Evolutionary conservation across 331 rosid genomes (phyloP).

Genomic region (Phaseolus coccineus): DNA sequence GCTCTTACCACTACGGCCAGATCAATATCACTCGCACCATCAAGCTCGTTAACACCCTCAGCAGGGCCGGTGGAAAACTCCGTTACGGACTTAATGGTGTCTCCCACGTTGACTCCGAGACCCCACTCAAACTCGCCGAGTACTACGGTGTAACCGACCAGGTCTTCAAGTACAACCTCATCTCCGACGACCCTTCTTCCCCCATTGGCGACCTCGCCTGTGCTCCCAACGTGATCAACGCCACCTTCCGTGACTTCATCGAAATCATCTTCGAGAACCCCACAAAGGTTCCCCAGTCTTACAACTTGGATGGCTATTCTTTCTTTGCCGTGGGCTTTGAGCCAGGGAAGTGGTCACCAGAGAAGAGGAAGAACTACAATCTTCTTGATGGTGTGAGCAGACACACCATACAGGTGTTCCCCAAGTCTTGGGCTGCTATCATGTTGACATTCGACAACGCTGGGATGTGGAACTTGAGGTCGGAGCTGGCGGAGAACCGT

Average conservation of each 20-base stretch:
- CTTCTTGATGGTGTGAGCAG: constrained; percentile 80
- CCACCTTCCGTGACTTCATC: constrained; percentile 56
- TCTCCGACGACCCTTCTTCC: constrained; percentile 38
- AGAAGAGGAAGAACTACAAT: constrained; percentile 68
- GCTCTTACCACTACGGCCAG: constrained; percentile 78
- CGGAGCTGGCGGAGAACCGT: constrained; percentile 62
- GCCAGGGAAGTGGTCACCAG: constrained; percentile 78
- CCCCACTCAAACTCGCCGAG: constrained; percentile 85
- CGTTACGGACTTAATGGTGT: constrained; percentile 75
- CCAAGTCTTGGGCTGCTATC: constrained; percentile 81
- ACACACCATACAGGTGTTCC: constrained; percentile 78
- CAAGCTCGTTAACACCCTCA: constrained; percentile 55
- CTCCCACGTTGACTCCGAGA: constrained; percentile 66
- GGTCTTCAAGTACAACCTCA: constrained; percentile 59
- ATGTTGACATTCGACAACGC: constrained; percentile 56
- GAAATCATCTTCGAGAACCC: constrained; percentile 87
- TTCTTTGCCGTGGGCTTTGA: constrained; percentile 69
- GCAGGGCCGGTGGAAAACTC: constrained; percentile 55
- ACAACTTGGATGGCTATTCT: constrained; percentile 74
- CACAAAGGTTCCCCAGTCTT: constrained; percentile 63
- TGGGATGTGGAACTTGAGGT: constrained; percentile 63
- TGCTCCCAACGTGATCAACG: constrained; percentile 61
- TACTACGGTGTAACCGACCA: constrained; percentile 53
- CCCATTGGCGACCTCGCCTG: background rate
- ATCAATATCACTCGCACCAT: constrained; percentile 85